Conservation (phyloP, 1,284 basidiomycete species). For the Sanguinoderma infundibulare region DNA sequence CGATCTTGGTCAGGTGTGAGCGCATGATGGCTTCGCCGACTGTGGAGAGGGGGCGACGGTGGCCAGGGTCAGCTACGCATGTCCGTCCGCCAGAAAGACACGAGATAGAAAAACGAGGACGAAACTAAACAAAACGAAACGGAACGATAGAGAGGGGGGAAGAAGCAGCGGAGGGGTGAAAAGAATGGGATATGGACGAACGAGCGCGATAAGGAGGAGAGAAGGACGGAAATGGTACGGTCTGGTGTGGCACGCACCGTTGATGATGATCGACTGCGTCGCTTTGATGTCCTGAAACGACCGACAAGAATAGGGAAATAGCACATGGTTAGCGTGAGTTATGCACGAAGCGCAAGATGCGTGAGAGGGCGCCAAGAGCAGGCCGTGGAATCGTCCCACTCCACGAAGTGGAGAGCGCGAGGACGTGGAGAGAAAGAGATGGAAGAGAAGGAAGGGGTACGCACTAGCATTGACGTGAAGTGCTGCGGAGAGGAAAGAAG, state of each 20-base stretch:
- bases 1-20: slow-evolving; percentile 27
- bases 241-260: slow-evolving; percentile 51
- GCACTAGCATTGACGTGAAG: slow-evolving; percentile 77
- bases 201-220: neutral
- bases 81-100: too few relatives aligned
- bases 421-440: slow-evolving; percentile 47
- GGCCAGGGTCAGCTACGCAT: too few relatives aligned
- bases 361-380: neutral
- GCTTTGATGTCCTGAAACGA: slow-evolving; percentile 65
- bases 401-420: slow-evolving; percentile 60
- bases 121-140: neutral
- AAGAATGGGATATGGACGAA: too few relatives aligned
- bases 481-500: slow-evolving; percentile 49
- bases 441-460: slow-evolving; percentile 28
- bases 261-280: slow-evolving; percentile 74
- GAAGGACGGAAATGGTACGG: neutral
- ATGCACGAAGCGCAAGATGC: too few relatives aligned
- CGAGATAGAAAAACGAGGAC: too few relatives aligned
- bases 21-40: slow-evolving; percentile 29
- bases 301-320: neutral
- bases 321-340: neutral
- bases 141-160: neutral
- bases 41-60: too few relatives aligned
- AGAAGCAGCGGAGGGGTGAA: neutral
- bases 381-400: neutral